Conservation (phyloP, 495 filamentous ascomycete species). For the Corynascus novoguineensis region DNA sequence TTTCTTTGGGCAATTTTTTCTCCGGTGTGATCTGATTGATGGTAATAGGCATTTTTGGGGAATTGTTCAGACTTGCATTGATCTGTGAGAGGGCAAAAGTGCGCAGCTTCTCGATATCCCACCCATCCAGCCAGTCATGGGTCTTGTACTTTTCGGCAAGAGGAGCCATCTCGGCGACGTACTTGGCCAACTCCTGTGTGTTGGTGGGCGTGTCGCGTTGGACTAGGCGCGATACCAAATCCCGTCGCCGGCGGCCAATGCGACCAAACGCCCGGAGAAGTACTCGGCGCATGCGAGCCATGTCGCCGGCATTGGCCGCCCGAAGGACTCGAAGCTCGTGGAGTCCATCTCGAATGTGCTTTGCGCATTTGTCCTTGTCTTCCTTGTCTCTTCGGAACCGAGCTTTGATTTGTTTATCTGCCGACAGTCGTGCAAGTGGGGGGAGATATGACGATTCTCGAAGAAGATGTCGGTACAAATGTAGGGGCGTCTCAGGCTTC, state of each 20-base stretch:
- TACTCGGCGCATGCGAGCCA: slow-evolving; percentile 55
- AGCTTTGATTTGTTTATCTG: slow-evolving; percentile 50
- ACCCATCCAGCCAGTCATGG: slow-evolving; percentile 41
- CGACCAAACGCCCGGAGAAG: slow-evolving; percentile 69
- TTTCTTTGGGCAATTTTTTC: slow-evolving; percentile 49
- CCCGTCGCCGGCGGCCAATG: slow-evolving; percentile 58
- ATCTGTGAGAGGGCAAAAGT: slow-evolving; percentile 29
- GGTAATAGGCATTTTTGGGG: slow-evolving; percentile 30
- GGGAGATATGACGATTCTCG: slow-evolving; percentile 84
- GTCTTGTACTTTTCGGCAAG: slow-evolving; percentile 6
- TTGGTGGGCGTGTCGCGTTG: slow-evolving; percentile 33
- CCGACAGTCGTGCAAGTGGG: slow-evolving; percentile 53
- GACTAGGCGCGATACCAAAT: slow-evolving; percentile 52
- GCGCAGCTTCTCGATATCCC: slow-evolving; percentile 34
- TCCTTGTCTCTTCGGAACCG: slow-evolving; percentile 46
- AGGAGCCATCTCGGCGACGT: neutral
- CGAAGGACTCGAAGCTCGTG: slow-evolving; percentile 36
- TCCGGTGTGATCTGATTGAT: slow-evolving; percentile 42
- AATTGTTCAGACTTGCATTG: neutral
- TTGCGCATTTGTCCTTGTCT: slow-evolving; percentile 1
- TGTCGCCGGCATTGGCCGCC: slow-evolving; percentile 53
- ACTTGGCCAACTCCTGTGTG: slow-evolving; percentile 30
- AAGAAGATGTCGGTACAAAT: slow-evolving; percentile 70
- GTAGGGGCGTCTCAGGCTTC: slow-evolving; percentile 43
- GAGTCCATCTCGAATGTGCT: slow-evolving; percentile 27